Conservation (phyloP, 495 filamentous ascomycete species). For the Penicillium argentinense region DNA sequence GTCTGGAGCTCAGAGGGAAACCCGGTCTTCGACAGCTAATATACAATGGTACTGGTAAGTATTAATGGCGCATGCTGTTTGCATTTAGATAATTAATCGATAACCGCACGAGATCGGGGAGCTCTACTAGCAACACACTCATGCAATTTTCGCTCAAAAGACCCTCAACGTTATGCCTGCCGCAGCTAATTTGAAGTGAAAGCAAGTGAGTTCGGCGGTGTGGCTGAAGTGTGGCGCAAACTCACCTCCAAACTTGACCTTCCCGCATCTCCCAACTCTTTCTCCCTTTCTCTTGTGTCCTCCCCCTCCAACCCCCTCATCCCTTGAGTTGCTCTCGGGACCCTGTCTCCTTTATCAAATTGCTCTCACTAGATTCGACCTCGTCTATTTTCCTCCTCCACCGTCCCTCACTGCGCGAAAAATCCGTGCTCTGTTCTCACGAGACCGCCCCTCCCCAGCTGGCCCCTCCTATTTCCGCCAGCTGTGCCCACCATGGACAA, state of each 20-base stretch:
- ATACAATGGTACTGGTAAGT: too few species aligned
- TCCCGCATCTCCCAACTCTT: conserved; percentile 27
- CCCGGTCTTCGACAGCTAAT: too few species aligned
- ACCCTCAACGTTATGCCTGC: too few species aligned
- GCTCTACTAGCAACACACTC: too few species aligned
- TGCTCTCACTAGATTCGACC: conserved; percentile 13
- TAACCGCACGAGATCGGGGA: too few species aligned
- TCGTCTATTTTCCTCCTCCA: too few species aligned
- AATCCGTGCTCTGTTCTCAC: conserved; percentile 32
- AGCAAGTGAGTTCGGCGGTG: too few species aligned
- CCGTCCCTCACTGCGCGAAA: conserved; percentile 17
- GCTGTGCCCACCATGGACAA: conserved; percentile 72
- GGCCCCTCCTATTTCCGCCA: conserved; percentile 30
- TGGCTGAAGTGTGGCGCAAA: conserved; percentile 30
- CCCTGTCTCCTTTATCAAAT: conserved; percentile 14
- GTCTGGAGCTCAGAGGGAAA: too few species aligned
- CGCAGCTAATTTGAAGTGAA: too few species aligned
- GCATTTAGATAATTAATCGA: too few species aligned
- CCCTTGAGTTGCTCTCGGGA: conserved; percentile 24
- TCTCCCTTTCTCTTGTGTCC: conserved; percentile 25
- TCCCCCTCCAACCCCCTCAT: conserved; percentile 16
- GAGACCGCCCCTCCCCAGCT: conserved; percentile 44
- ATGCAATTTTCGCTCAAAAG: too few species aligned
- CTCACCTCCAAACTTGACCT: conserved; percentile 31
- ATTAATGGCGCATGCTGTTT: too few species aligned